Conservation (phyloP, 1,284 basidiomycete genomes). For the Sporisorium iseilematis-ciliati region DNA sequence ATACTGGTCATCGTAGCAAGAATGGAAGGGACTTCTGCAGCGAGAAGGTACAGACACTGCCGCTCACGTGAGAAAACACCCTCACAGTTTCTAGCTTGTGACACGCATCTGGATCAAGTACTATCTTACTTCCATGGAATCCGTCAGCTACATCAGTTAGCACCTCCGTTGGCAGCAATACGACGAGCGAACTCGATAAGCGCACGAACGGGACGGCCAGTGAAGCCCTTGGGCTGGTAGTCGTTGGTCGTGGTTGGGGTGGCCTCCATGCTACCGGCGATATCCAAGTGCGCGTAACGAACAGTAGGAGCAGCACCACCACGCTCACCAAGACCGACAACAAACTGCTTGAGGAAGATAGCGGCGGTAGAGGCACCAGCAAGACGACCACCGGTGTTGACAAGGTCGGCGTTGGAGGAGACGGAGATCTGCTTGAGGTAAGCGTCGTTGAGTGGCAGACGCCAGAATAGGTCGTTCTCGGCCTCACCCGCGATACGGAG, state of each 20-base stretch:
- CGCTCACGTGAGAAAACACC: not conserved
- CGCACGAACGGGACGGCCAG: slow-evolving; percentile 81
- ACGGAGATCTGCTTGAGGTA: slow-evolving; percentile 81
- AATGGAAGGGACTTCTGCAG: too few relatives aligned
- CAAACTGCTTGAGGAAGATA: slow-evolving; percentile 82
- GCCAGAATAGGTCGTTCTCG: slow-evolving; percentile 71
- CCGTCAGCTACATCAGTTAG: slow-evolving; percentile 8
- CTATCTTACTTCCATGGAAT: not conserved
- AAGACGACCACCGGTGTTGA: slow-evolving; percentile 80
- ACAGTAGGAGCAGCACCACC: slow-evolving; percentile 49
- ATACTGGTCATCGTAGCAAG: too few relatives aligned
- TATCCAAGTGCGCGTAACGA: slow-evolving; percentile 74
- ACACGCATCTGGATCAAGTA: not conserved
- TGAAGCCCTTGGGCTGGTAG: slow-evolving; percentile 84
- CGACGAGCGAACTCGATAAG: slow-evolving; percentile 71
- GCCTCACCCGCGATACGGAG: slow-evolving; percentile 82
- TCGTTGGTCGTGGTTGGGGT: slow-evolving; percentile 71
- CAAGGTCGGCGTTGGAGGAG: slow-evolving; percentile 83
- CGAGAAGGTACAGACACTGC: too few relatives aligned
- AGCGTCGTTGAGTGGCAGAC: slow-evolving; percentile 77
- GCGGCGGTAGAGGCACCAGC: slow-evolving; percentile 85
- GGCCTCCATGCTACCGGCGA: slow-evolving; percentile 80
- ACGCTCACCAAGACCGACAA: slow-evolving; percentile 70
- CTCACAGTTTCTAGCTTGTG: not conserved
- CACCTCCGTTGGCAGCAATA: slow-evolving; percentile 27